These are phyloP conservation scores for Eucalyptus dawsonii DNA, from an alignment of 345 rosid genomes.

Conservation along the genomic window DNA sequence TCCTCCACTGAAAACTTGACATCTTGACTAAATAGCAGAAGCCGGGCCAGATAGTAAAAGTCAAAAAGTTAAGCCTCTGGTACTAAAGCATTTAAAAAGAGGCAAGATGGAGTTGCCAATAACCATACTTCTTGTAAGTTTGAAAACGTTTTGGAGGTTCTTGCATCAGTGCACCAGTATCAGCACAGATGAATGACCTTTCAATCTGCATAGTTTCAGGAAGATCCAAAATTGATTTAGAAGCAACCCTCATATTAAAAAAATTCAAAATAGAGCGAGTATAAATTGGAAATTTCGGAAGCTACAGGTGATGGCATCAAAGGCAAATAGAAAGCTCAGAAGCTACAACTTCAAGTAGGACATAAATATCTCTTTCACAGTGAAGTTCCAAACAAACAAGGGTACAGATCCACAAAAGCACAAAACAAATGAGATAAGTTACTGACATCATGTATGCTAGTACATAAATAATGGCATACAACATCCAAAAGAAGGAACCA, in stretches of 20 bases:
- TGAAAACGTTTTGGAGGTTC: conserved; percentile 51
- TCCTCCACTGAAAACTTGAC: conserved; percentile 52
- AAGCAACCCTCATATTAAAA: background rate
- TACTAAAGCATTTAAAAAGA: background rate
- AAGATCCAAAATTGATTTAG: background rate
- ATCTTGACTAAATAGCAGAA: conserved; percentile 34
- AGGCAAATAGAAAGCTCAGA: background rate
- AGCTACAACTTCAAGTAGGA: background rate
- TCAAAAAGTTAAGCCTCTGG: background rate
- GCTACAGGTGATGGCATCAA: background rate
- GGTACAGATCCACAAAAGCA: background rate
- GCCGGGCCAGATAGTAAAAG: background rate
- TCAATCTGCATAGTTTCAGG: conserved; percentile 45
- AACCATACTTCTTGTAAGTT: conserved; percentile 53
- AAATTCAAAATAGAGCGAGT: background rate
- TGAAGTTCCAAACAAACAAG: background rate
- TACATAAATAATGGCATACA: background rate
- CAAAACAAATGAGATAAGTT: background rate
- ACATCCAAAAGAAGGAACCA: background rate
- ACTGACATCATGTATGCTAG: background rate
- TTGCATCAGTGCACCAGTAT: conserved; percentile 83
- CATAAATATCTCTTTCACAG: background rate
- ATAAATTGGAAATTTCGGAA: background rate
- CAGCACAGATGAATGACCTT: conserved; percentile 81
- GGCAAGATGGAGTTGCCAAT: background rate